Evolutionary conservation across 495 filamentous ascomycete genomes (phyloP).

Genomic region (Penicillium cinerascens): DNA sequence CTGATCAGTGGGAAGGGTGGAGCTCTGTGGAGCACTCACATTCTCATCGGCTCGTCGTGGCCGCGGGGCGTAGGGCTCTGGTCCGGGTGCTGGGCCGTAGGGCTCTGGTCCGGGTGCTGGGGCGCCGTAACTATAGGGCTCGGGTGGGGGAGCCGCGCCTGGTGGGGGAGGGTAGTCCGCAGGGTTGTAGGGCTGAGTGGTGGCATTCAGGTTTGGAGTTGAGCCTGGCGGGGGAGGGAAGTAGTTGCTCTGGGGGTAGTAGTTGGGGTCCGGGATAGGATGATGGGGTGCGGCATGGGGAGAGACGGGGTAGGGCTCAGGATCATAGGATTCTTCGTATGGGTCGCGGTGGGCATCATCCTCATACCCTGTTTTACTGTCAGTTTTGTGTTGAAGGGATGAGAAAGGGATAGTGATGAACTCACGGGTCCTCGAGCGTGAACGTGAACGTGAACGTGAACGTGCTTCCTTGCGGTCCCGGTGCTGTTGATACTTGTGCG

Average conservation of each 20-base stretch:
- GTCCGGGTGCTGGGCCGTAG: slow-evolving; percentile 28
- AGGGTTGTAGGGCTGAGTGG: slow-evolving; percentile 34
- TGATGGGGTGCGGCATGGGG: slow-evolving; percentile 17
- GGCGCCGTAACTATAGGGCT: slow-evolving; percentile 43
- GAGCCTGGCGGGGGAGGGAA: slow-evolving; percentile 46
- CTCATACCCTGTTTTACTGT: slow-evolving; percentile 31
- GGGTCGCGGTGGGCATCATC: slow-evolving; percentile 32
- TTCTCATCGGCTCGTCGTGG: slow-evolving; percentile 51
- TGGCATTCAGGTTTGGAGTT: slow-evolving; percentile 27
- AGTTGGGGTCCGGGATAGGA: slow-evolving; percentile 28
- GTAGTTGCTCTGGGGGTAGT: slow-evolving; percentile 38
- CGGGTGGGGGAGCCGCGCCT: slow-evolving; percentile 38
- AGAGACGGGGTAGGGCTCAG: slow-evolving; percentile 39
- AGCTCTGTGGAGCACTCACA: slow-evolving; percentile 49
- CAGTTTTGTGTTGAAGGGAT: neutral
- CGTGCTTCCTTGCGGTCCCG: slow-evolving; percentile 58
- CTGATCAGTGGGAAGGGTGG: slow-evolving; percentile 35
- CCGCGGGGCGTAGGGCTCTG: slow-evolving; percentile 40
- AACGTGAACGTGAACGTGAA: slow-evolving; percentile 8
- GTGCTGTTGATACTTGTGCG: slow-evolving; percentile 61
- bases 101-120: slow-evolving; percentile 34
- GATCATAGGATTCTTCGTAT: slow-evolving; percentile 43
- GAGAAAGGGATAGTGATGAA: slow-evolving; percentile 1
- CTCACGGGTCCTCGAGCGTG: slow-evolving; percentile 8
- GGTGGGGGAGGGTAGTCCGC: slow-evolving; percentile 47